These are phyloP conservation scores for Tuber microsphaerosporum DNA, from an alignment of 495 filamentous ascomycete genomes.

Conservation along the genomic window DNA sequence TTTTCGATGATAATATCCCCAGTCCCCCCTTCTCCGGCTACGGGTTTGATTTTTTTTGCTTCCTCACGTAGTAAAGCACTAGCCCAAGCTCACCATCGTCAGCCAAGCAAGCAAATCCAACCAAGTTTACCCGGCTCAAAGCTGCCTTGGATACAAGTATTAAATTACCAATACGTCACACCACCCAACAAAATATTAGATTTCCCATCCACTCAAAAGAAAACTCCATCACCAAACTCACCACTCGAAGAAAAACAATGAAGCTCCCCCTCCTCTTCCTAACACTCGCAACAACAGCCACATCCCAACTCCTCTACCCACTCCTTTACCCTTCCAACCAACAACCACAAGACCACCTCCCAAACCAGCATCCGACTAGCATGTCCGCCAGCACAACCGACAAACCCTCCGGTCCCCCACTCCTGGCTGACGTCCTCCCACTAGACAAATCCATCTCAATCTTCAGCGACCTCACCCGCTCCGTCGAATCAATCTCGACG, in stretches of 20 bases:
- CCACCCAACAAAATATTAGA: neutral
- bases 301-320: conserved; percentile 30
- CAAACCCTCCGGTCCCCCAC: conserved; percentile 33
- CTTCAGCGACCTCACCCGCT: conserved; percentile 77
- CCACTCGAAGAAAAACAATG: conserved; percentile 12
- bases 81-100: neutral
- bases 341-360: conserved; percentile 11
- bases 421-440: conserved; percentile 81
- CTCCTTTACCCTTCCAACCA: conserved; percentile 22
- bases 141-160: neutral
- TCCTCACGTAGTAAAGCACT: neutral
- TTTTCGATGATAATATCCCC: neutral
- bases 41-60: neutral
- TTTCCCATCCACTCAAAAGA: neutral
- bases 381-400: conserved; percentile 25
- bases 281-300: conserved; percentile 20
- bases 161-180: neutral
- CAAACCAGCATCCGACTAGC: neutral
- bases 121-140: neutral
- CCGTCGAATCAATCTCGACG: conserved; percentile 62
- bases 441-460: conserved; percentile 75
- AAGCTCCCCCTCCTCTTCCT: conserved; percentile 22
- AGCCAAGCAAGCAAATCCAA: neutral
- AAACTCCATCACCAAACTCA: neutral
- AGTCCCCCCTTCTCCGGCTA: neutral